Percentiles rank a stretch among this genome's conserved stretches.
Conservation (phyloP, 768 basidiomycete genomes). For the Lactarius sp. region DNA sequence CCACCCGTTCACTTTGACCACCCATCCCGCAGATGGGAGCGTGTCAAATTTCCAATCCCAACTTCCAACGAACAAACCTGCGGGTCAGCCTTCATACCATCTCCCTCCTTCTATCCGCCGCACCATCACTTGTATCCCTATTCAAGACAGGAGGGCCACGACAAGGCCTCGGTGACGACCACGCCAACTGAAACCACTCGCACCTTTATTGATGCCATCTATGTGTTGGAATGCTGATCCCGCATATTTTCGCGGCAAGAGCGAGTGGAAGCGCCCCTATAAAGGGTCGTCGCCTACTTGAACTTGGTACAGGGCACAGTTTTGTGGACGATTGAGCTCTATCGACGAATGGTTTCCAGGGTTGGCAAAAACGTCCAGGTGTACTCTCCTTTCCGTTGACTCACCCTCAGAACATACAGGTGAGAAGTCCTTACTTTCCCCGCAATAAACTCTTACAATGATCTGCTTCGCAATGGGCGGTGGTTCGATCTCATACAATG, state of each 20-base stretch:
- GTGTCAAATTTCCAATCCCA: background rate
- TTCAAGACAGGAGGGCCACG: background rate
- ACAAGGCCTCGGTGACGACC: too few relatives aligned
- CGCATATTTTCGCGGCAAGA: background rate
- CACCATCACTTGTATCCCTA: background rate
- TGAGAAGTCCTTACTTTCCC: too few relatives aligned
- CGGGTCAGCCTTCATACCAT: background rate
- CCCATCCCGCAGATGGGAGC: background rate
- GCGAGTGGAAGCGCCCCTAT: background rate
- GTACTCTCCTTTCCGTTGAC: too few relatives aligned
- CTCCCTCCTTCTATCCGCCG: background rate
- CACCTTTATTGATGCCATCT: slow-evolving; percentile 6
- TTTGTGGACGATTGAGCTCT: too few relatives aligned
- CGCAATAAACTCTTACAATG: too few relatives aligned
- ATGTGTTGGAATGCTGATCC: background rate
- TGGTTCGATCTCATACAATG: too few relatives aligned
- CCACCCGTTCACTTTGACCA: too few relatives aligned
- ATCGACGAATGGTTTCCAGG: too few relatives aligned
- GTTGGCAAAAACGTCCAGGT: too few relatives aligned
- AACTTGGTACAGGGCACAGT: too few relatives aligned
- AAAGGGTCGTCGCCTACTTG: background rate
- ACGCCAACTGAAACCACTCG: background rate
- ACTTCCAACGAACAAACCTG: background rate
- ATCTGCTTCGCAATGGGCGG: too few relatives aligned
- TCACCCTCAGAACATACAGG: too few relatives aligned